phyloP scores from a whole-genome alignment of 1,284 basidiomycete species.

The Anthracocystis walkeri region DNA sequence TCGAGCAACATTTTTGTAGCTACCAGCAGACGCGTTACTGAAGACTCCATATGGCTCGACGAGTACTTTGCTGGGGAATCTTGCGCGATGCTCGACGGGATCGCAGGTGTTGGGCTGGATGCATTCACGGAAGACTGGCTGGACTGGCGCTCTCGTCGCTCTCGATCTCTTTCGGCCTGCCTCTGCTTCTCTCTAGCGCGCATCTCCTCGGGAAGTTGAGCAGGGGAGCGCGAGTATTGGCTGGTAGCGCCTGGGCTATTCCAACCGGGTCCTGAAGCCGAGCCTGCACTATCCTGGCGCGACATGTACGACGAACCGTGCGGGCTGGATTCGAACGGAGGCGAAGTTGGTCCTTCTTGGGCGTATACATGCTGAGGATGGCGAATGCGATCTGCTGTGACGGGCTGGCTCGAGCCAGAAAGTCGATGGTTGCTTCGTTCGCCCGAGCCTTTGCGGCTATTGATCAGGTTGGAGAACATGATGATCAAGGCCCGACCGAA shows the following conservation, averaged over 20 bases:
- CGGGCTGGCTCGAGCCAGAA: conserved; percentile 22
- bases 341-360: conserved; percentile 29
- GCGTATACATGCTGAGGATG: conserved; percentile 48
- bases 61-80: conserved; percentile 46
- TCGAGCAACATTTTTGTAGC: conserved; percentile 95
- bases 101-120: conserved; percentile 13
- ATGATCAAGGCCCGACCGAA: not conserved
- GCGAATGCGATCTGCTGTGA: conserved; percentile 47
- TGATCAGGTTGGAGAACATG: conserved; percentile 54
- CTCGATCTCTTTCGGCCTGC: conserved; percentile 43
- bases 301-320: conserved; percentile 30
- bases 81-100: conserved; percentile 13
- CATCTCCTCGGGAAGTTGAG: conserved; percentile 57
- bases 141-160: conserved; percentile 38
- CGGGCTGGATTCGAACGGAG: conserved; percentile 22
- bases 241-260: conserved; percentile 23
- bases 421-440: conserved; percentile 47
- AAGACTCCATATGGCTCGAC: conserved; percentile 79
- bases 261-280: conserved; percentile 25
- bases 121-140: conserved; percentile 33
- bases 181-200: conserved; percentile 46
- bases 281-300: conserved; percentile 45
- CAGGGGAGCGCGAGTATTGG: conserved; percentile 33
- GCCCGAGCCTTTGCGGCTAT: conserved; percentile 41
- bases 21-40: conserved; percentile 91